Evolutionary conservation across 1,139 yeast genomes (phyloP).

Genomic region (Candida pseudoviswanathii): DNA sequence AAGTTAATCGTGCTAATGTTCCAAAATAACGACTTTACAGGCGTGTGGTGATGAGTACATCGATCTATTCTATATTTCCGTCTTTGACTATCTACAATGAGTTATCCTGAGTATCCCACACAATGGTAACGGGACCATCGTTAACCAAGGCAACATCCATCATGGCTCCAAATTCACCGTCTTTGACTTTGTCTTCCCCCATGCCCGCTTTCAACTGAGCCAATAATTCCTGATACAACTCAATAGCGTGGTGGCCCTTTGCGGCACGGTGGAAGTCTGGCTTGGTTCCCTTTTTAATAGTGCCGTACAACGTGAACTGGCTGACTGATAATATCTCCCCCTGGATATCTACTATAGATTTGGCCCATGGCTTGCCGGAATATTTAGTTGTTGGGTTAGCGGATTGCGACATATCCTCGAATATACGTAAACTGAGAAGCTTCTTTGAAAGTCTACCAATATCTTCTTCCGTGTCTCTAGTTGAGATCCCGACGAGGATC

Average conservation of each 20-base stretch:
- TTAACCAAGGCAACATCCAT: conserved; percentile 88
- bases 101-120: conserved; percentile 60
- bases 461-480: conserved; percentile 74
- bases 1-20: conserved; percentile 14
- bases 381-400: conserved; percentile 39
- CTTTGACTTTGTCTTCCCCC: conserved; percentile 68
- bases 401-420: conserved; percentile 55
- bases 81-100: conserved; percentile 11
- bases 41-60: conserved; percentile 13
- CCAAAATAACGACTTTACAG: conserved; percentile 15
- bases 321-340: conserved; percentile 56
- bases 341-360: conserved; percentile 36
- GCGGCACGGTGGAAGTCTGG: conserved; percentile 94
- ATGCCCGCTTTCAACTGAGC: conserved; percentile 48
- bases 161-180: conserved; percentile 95
- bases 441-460: conserved; percentile 69
- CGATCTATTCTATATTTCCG: background rate
- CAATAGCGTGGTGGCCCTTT: conserved; percentile 72
- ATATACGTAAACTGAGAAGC: conserved; percentile 63
- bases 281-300: conserved; percentile 83
- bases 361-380: conserved; percentile 66
- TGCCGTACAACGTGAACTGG: conserved; percentile 87
- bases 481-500: conserved; percentile 81
- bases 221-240: conserved; percentile 66
- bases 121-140: conserved; percentile 82